These are phyloP conservation scores for Hibiscus mutabilis DNA, from an alignment of 345 rosid species.

Conservation along the genomic window DNA sequence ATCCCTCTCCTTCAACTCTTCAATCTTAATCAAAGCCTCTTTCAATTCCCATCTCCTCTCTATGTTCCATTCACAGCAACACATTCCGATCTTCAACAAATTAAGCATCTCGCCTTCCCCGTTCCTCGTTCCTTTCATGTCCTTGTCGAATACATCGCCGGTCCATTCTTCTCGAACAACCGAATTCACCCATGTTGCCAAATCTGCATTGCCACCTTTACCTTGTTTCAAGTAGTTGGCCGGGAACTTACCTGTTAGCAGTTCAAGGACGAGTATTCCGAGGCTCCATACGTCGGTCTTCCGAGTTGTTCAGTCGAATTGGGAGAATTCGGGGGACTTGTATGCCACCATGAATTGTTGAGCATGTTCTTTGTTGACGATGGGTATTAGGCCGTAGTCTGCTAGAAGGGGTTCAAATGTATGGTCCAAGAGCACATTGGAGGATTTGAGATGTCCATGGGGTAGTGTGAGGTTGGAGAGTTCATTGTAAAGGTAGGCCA, in stretches of 20 bases:
- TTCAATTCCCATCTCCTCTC: slow-evolving; percentile 65
- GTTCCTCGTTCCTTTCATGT: slow-evolving; percentile 52
- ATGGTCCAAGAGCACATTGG: slow-evolving; percentile 64
- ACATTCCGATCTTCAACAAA: slow-evolving; percentile 75
- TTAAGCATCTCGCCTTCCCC: slow-evolving; percentile 72
- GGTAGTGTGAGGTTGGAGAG: slow-evolving; percentile 47
- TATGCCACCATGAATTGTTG: slow-evolving; percentile 65
- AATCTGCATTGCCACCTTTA: slow-evolving; percentile 41
- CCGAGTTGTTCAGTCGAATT: slow-evolving; percentile 34
- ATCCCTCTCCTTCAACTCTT: slow-evolving; percentile 48
- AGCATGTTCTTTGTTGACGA: slow-evolving; percentile 57
- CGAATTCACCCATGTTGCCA: slow-evolving; percentile 73
- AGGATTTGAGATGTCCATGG: slow-evolving; percentile 84
- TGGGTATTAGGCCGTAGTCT: slow-evolving; percentile 55
- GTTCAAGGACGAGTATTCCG: slow-evolving; percentile 69
- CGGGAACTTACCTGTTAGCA: slow-evolving; percentile 77
- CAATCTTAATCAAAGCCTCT: slow-evolving; percentile 50
- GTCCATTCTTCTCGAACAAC: slow-evolving; percentile 80
- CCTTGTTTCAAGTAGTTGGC: slow-evolving; percentile 65
- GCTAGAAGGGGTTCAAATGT: slow-evolving; percentile 47
- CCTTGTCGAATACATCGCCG: slow-evolving; percentile 76
- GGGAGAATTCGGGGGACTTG: slow-evolving; percentile 72
- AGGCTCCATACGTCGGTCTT: slow-evolving; percentile 87
- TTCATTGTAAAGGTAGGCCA: slow-evolving; percentile 55
- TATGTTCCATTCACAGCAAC: slow-evolving; percentile 69